These are phyloP conservation scores for Nicotiana paniculata DNA, from an alignment of 257 asterid genomes.

Conservation along the genomic window DNA sequence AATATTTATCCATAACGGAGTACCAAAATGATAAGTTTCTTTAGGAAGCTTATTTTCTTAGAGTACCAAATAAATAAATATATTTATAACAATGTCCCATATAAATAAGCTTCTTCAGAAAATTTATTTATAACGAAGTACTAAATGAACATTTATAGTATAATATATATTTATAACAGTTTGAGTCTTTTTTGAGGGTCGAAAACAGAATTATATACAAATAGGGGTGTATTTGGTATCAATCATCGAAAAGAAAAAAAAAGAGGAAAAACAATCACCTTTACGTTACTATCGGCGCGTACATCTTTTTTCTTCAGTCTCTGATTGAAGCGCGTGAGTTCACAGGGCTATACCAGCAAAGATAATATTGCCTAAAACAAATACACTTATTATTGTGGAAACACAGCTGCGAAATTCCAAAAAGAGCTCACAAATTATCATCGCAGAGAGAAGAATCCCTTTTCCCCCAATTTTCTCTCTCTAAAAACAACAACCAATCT, in stretches of 20 bases:
- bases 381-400: neutral
- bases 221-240: neutral
- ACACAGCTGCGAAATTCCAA: slow-evolving; percentile 8
- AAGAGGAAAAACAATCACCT: neutral
- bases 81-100: too few relatives aligned
- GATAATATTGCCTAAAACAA: neutral
- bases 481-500: slow-evolving; percentile 48
- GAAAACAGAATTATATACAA: neutral
- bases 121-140: too few relatives aligned
- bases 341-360: neutral
- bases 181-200: neutral
- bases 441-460: slow-evolving; percentile 9
- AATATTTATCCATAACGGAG: too few relatives aligned
- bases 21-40: too few relatives aligned
- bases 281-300: neutral
- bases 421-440: neutral
- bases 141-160: too few relatives aligned
- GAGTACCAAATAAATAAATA: too few relatives aligned
- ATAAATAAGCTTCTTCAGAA: too few relatives aligned
- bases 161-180: too few relatives aligned
- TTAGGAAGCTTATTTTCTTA: too few relatives aligned
- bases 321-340: neutral
- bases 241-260: too few relatives aligned
- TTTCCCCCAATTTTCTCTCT: slow-evolving; percentile 17
- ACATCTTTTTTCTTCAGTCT: neutral